phyloP scores from a whole-genome alignment of 208 protist genomes.

The Crithidia expoeki region DNA sequence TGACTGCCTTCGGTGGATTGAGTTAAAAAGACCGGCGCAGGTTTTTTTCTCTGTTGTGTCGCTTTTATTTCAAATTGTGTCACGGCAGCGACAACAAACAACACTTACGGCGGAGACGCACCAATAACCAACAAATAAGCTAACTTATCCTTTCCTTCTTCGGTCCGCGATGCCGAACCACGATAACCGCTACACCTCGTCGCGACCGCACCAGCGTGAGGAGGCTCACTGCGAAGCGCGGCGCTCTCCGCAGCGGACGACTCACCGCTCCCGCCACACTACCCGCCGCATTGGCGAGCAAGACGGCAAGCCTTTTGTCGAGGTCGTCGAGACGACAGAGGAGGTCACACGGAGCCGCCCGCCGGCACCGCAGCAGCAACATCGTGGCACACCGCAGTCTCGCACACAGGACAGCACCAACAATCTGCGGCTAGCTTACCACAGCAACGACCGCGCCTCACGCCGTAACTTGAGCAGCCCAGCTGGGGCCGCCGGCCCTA shows the following conservation, averaged over 20 bases:
- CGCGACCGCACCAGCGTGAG: neutral
- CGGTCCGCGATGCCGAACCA: slow-evolving; percentile 2
- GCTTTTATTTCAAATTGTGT: slow-evolving; percentile 21
- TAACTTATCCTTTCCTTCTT: neutral
- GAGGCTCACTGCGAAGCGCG: neutral
- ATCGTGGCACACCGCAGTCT: neutral
- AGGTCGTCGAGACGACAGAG: slow-evolving; percentile 16
- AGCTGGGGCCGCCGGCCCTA: no score
- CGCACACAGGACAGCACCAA: neutral
- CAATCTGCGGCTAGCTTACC: neutral
- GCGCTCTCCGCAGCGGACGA: neutral
- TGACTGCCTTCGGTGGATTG: no score
- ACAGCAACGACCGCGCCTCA: neutral
- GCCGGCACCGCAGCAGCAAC: neutral
- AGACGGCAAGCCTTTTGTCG: slow-evolving; percentile 14
- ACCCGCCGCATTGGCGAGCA: slow-evolving; percentile 7
- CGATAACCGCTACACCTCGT: neutral
- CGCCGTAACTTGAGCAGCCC: neutral
- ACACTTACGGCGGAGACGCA: neutral
- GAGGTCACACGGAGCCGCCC: slow-evolving; percentile 10
- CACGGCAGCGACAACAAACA: neutral
- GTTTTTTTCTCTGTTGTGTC: slow-evolving; percentile 8
- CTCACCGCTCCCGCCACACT: slow-evolving; percentile 19
- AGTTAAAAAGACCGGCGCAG: no score
- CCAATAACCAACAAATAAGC: neutral